Percentiles rank a stretch among this genome's conserved stretches.
These are phyloP conservation scores for Saccharomyces hybrid DNA, from an alignment of 1,139 yeast species.

Conservation along the genomic window DNA sequence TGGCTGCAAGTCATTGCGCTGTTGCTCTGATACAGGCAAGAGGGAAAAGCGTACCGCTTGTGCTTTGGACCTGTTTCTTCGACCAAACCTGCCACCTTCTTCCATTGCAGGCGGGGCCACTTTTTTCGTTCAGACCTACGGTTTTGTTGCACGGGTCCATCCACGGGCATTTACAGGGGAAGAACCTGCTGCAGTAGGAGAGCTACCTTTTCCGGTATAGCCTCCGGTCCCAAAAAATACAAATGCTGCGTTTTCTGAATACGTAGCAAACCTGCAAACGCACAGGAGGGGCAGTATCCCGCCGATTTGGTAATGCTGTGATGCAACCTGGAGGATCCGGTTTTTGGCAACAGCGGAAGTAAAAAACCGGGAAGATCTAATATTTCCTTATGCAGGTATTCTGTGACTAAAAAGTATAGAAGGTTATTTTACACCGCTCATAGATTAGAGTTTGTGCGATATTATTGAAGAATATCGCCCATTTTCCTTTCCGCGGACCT, in stretches of 20 bases:
- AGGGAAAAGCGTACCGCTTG: neutral
- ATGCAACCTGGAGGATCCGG: neutral
- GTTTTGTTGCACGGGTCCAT: neutral
- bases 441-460: neutral
- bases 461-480: neutral
- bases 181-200: neutral
- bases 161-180: neutral
- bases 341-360: neutral
- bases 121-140: neutral
- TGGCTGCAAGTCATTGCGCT: neutral
- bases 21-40: neutral
- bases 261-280: neutral
- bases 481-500: neutral
- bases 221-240: neutral
- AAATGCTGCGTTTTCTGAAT: neutral
- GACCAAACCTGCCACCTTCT: neutral
- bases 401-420: neutral
- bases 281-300: neutral
- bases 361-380: neutral
- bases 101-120: neutral
- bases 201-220: neutral
- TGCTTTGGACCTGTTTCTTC: neutral
- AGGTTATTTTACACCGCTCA: neutral
- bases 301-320: neutral
- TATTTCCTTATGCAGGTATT: neutral